phyloP scores from a whole-genome alignment of 2,329 filamentous ascomycete genomes.

The Colletotrichum graminicola region DNA sequence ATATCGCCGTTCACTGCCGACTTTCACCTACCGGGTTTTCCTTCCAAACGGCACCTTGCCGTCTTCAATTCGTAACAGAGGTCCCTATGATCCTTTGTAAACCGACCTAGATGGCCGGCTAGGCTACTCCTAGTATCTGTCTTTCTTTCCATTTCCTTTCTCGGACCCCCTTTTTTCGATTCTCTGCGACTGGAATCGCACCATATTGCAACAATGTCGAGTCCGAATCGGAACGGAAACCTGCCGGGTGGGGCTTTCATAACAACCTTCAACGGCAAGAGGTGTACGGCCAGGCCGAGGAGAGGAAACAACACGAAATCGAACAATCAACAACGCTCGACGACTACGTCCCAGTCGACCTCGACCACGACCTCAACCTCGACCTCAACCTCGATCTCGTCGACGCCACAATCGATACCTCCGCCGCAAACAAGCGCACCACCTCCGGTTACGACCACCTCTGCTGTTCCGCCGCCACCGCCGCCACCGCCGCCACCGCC shows the following conservation, averaged over 20 bases:
- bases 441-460: constrained; percentile 1
- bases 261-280: constrained; percentile 62
- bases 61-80: constrained; percentile 24
- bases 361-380: constrained; percentile 28
- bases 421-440: constrained; percentile 29
- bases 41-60: constrained; percentile 15
- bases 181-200: constrained; percentile 61
- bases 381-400: constrained; percentile 28
- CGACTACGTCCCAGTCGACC: constrained; percentile 27
- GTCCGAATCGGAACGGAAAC: constrained; percentile 46
- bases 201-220: constrained; percentile 55
- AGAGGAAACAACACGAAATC: constrained; percentile 32
- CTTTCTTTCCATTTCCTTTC: constrained; percentile 44
- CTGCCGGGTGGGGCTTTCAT: constrained; percentile 62
- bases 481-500: no score
- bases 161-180: constrained; percentile 12
- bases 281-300: constrained; percentile 67
- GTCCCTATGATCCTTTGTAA: constrained; percentile 33
- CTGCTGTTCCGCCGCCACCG: constrained; percentile 19
- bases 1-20: neutral
- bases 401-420: constrained; percentile 29
- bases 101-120: constrained; percentile 42
- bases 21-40: neutral
- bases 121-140: constrained; percentile 45
- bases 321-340: constrained; percentile 28